Evolutionary conservation across 2,329 filamentous ascomycete species (phyloP), one percentile per base, ranked within the genome.

Genomic region (Emmonsiellopsis sp.): DNA sequence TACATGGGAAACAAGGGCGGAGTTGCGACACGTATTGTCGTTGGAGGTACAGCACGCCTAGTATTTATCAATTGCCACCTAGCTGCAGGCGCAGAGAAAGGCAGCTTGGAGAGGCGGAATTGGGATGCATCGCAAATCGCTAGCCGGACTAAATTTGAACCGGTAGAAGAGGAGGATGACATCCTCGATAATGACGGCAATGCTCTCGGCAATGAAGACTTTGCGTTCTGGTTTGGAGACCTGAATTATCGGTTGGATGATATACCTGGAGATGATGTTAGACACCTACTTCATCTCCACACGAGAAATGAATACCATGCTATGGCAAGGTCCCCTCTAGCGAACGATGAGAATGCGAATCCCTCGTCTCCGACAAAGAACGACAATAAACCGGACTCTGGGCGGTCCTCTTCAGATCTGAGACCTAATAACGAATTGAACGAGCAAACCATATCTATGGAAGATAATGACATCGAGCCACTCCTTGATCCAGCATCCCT

Each of bases 1-100:
- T 95, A 95, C 64, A 85, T 96, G 74, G 93, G 93, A 8, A 98
- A 98, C 69, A 98, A 98, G 68, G 93, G 93, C 1, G 92, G 88
- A 3, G 86, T 95, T 0, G 82, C 85, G 2, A 86, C 87, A 3
- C 81, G 92, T 17, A 74, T 98, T 3, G 77, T 98, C 0, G 73
- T 98, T 0, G 93, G 92, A 2, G 93, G 96, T 67, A 90, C 90
- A 0, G 96, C 93, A 0, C 81, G 86, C 33, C 73, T 98, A 53
- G 85, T 93, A 27, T 96, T 98, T 67, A 77, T 96, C 59, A 95
- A 98, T 68, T 88, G 83, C 53, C 93, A 98, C 71, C 77, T 98
- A 27, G 87, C 91, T 57, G 95, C 92, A 51, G 93, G 93, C 32
- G 81, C 84, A 6, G 89, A 95, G 61, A 83, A 86, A 57, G 75